phyloP scores from a whole-genome alignment of 345 rosid species.

The Gossypium rotundifolium region DNA sequence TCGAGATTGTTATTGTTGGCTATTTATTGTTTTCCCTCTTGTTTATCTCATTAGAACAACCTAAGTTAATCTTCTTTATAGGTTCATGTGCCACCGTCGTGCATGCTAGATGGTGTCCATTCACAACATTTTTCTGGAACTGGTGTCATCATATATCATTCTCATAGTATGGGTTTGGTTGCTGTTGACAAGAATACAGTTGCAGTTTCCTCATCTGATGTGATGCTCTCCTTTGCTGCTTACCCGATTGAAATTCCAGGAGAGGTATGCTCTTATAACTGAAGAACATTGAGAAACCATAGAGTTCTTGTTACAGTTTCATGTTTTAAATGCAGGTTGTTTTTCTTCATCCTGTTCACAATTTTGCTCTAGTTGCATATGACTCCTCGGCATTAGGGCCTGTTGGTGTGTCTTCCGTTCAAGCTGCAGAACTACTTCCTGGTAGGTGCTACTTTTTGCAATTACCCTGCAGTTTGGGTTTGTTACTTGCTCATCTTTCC shows the following conservation, averaged over 20 bases:
- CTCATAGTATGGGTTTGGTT: slow-evolving; percentile 82
- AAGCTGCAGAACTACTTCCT: slow-evolving; percentile 83
- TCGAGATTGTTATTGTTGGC: slow-evolving; percentile 13
- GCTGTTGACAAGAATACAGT: slow-evolving; percentile 91
- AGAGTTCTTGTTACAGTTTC: slow-evolving; percentile 17
- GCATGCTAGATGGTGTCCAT: slow-evolving; percentile 91
- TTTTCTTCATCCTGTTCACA: slow-evolving; percentile 96
- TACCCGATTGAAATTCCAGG: slow-evolving; percentile 97
- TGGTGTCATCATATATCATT: slow-evolving; percentile 84
- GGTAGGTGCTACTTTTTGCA: slow-evolving; percentile 41
- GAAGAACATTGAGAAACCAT: neutral
- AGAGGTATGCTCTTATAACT: slow-evolving; percentile 44
- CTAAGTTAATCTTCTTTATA: slow-evolving; percentile 23
- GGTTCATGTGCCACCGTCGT: slow-evolving; percentile 94
- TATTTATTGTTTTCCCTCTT: neutral
- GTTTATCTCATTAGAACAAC: neutral
- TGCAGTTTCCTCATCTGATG: slow-evolving; percentile 75
- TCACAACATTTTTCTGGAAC: slow-evolving; percentile 80
- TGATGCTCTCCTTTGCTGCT: slow-evolving; percentile 94
- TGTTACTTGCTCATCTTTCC: neutral
- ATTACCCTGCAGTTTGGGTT: slow-evolving; percentile 1
- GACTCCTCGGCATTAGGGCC: slow-evolving; percentile 73
- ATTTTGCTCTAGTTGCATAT: slow-evolving; percentile 88
- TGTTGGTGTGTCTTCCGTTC: slow-evolving; percentile 63
- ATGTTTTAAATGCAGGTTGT: slow-evolving; percentile 56